Evolutionary conservation across 2,329 filamentous ascomycete species (phyloP).

Genomic region (Fonsecaea multimorphosa): DNA sequence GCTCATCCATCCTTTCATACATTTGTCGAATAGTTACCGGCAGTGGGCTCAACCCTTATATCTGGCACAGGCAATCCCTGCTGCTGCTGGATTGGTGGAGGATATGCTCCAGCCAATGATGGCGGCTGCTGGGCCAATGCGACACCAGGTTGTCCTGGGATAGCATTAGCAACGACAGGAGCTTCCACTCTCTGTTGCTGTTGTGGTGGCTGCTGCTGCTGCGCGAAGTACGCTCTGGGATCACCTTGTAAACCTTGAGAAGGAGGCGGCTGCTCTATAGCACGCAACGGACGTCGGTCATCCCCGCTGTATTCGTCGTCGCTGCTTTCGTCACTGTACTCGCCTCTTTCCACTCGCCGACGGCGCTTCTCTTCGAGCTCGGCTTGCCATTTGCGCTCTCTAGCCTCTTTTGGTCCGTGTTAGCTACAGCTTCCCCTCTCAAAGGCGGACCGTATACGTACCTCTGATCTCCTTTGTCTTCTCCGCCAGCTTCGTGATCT

Average conservation of each 20-base stretch:
- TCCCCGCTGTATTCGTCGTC: constrained; percentile 47
- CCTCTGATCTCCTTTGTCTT: constrained; percentile 82
- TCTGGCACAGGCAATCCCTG: constrained; percentile 29
- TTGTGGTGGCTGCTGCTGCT: constrained; percentile 31
- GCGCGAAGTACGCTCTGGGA: constrained; percentile 30
- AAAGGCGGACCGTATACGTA: constrained; percentile 48
- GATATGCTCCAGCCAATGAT: constrained; percentile 1
- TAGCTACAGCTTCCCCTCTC: neutral
- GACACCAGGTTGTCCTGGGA: constrained; percentile 14
- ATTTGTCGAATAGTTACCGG: constrained; percentile 29
- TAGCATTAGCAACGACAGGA: constrained; percentile 4
- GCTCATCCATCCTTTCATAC: constrained; percentile 21
- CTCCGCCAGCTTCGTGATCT: constrained; percentile 85
- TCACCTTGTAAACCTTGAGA: constrained; percentile 26
- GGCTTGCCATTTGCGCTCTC: constrained; percentile 44
- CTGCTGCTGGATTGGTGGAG: constrained; percentile 22
- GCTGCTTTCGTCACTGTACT: constrained; percentile 44
- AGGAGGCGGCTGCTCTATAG: constrained; percentile 43
- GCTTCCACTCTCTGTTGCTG: constrained; percentile 15
- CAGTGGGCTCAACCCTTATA: constrained; percentile 29
- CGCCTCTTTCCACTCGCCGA: constrained; percentile 52
- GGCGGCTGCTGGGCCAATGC: constrained; percentile 19
- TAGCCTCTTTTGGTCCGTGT: constrained; percentile 43
- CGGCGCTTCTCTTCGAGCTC: constrained; percentile 46
- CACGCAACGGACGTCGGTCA: constrained; percentile 39